These are phyloP conservation scores for Triangularia setosa DNA, from an alignment of 2,329 filamentous ascomycete genomes.

Conservation along the genomic window DNA sequence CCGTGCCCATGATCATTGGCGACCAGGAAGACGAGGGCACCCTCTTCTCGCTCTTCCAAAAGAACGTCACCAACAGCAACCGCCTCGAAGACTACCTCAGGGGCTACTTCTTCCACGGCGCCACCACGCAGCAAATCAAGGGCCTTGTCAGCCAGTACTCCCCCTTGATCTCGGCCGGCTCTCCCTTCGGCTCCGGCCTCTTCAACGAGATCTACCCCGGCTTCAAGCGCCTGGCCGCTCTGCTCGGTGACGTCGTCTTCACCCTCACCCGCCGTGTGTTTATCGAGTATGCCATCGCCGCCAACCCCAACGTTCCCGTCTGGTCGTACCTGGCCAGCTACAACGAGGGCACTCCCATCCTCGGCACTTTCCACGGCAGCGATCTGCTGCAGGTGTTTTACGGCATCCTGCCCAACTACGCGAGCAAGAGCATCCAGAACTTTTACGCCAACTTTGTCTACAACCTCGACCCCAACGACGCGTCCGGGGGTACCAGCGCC, in stretches of 20 bases:
- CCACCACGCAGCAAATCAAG: conserved; percentile 48
- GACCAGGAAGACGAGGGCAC: conserved; percentile 80
- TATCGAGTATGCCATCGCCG: conserved; percentile 44
- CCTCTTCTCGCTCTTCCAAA: conserved; percentile 65
- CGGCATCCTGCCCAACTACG: conserved; percentile 59
- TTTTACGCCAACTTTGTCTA: conserved; percentile 74
- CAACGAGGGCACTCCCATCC: conserved; percentile 63
- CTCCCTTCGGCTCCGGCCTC: conserved; percentile 65
- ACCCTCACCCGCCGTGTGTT: conserved; percentile 66
- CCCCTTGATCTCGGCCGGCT: conserved; percentile 53
- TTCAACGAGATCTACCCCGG: conserved; percentile 72
- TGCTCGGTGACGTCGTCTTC: conserved; percentile 72
- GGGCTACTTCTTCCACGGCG: conserved; percentile 55
- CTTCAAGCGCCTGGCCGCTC: conserved; percentile 71
- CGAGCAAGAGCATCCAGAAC: conserved; percentile 54
- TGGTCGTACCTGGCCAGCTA: conserved; percentile 78
- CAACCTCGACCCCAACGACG: conserved; percentile 63
- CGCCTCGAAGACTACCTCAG: conserved; percentile 60
- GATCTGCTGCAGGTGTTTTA: conserved; percentile 69
- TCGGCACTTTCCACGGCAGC: conserved; percentile 72
- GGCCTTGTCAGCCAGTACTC: conserved; percentile 61
- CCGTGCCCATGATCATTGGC: conserved; percentile 56
- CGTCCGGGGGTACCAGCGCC: conserved; percentile 25
- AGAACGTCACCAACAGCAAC: conserved; percentile 60
- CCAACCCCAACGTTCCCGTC: conserved; percentile 54